These are phyloP conservation scores for Zygnema circumcarinatum DNA, from an alignment of 139 green algal genomes.

Conservation along the genomic window DNA sequence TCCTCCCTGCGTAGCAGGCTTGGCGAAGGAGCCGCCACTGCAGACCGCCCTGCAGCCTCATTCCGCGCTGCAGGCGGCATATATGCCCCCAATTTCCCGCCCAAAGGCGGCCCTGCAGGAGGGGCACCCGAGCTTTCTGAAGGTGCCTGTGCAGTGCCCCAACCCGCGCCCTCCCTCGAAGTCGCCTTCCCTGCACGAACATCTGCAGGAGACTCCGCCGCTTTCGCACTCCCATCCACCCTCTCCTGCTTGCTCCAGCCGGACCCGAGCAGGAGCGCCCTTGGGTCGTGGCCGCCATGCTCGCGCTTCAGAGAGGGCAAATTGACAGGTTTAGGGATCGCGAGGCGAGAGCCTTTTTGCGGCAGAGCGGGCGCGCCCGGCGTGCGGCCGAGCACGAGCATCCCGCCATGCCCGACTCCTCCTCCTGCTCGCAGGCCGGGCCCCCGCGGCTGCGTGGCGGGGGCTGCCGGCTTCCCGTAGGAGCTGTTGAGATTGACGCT, in stretches of 20 bases:
- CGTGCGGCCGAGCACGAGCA: neutral
- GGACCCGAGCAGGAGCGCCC: conserved; percentile 14
- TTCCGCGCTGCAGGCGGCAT: neutral
- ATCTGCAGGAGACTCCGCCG: neutral
- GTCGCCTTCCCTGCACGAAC: neutral
- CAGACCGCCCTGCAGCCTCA: neutral
- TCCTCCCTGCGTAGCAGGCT: neutral
- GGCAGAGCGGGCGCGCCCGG: neutral
- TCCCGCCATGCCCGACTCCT: neutral
- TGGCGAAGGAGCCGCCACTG: neutral
- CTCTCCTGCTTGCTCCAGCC: conserved; percentile 8
- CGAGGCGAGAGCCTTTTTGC: conserved; percentile 20
- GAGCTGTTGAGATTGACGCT: conserved; percentile 57
- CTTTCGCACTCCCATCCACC: neutral
- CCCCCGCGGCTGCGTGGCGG: neutral
- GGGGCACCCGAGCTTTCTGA: neutral
- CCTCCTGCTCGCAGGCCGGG: no score
- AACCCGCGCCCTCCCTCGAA: neutral
- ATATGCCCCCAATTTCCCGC: neutral
- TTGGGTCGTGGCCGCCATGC: conserved; percentile 43
- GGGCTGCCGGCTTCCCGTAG: conserved; percentile 27
- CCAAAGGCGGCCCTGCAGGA: neutral
- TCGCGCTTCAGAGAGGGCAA: conserved; percentile 41
- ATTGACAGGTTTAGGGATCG: conserved; percentile 40
- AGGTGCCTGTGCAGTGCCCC: neutral